A percentile compares a stretch with the other conserved stretches of the same genome.
Evolutionary conservation across 441 rosid genomes (phyloP).

Genomic region (Raphanus hybrid): DNA sequence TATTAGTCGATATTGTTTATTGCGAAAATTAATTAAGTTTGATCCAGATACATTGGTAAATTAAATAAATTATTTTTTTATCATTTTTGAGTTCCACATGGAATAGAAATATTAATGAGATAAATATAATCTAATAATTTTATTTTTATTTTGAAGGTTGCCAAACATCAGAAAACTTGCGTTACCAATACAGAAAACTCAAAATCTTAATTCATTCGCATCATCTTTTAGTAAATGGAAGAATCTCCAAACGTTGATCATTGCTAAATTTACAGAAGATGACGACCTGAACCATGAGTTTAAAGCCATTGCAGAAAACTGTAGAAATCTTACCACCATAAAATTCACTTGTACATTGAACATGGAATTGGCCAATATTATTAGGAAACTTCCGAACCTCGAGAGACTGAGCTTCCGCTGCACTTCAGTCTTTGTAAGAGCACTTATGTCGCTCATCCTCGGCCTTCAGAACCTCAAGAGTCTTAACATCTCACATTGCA

Average conservation of each 20-base stretch:
- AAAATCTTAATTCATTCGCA: background rate
- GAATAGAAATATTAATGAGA: background rate
- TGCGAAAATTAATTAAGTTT: background rate
- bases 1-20: too few species aligned
- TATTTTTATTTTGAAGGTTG: background rate
- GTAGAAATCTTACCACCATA: background rate
- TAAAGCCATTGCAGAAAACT: background rate
- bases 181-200: background rate
- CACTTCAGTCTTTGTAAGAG: background rate
- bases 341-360: background rate
- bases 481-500: background rate
- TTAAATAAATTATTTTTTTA: background rate
- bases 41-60: background rate
- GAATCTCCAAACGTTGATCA: background rate
- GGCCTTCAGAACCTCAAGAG: background rate
- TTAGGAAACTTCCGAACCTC: background rate
- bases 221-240: background rate
- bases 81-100: background rate
- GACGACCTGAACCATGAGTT: background rate
- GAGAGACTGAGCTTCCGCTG: background rate
- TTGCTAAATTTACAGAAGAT: background rate
- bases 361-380: background rate
- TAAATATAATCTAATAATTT: background rate
- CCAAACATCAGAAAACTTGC: constrained; percentile 1
- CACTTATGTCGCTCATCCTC: background rate